Base-by-base conservation (phyloP, 108 stramenopile genomes). In the Skeletonema grethae region DNA sequence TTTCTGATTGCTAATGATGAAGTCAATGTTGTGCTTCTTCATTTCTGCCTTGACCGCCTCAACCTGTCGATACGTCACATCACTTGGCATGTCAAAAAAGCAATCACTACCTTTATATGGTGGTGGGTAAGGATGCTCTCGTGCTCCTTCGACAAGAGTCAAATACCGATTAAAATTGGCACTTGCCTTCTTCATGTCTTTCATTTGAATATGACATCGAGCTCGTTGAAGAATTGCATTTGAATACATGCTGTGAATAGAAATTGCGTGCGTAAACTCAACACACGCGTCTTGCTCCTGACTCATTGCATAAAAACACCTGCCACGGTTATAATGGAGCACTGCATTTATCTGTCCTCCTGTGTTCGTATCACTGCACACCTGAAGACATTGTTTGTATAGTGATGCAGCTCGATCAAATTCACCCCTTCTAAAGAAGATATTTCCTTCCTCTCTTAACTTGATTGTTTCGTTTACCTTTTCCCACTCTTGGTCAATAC, bases 41-140 rank as follows among this genome's bases (percentile, higher is more conserved):
- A 88, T 81, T 69, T 96, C 92, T 7, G 31, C 36, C 72, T 84
- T 79, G 4, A 84, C 88, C 30, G 73, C 62, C 12, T 67, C 32
- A 15, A 85, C 46, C 30, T 90, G 85, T 30, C 75, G 59, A 5
- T 65, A 45, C 9, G 75, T 71, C 8, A 89, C 82, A 0, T 91
- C 86, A 39, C 77, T 62, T 8, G 94, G 90, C 39, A 84, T 83
- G 46, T 95, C 90, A 67, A 96, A 93, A 36, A 80, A 57, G 50
- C 88, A 90, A 7, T 85, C n/a, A n/a, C 69, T 62, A 0, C 73
- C 80, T 53, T 61, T 58, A 30, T 66, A 56, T 6, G 46, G 41
- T 15, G 62, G 63, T 0, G 76, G 65, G 16, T 76, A 78, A 3
- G 65, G 77, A 43, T 29, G 45, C n/a, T 45, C 73, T 25, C 36